Base-by-base conservation (phyloP, 2,329 filamentous ascomycete genomes). In the Epichloe coenophiala region DNA sequence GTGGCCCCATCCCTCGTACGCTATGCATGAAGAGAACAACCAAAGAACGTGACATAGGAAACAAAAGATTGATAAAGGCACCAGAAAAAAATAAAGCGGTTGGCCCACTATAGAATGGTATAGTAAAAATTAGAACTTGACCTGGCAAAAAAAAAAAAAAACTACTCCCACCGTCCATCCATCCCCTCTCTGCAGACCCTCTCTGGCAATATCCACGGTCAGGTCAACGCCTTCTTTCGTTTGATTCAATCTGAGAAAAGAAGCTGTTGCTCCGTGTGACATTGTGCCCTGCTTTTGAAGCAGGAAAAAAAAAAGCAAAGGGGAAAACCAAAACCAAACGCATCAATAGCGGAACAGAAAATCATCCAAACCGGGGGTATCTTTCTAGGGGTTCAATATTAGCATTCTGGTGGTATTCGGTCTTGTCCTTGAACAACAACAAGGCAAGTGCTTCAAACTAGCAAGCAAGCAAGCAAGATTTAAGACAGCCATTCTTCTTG, bases 351-450 rank as follows among this genome's bases (percentile, higher is more conserved):
- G 17, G 39, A 43, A 31, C 11, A 43, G 31, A 31, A 44, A 38
- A 54, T 48, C 42, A 62, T 64, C 59, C 60, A 68, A 63, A 58
- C 38, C 36, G 21, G 58, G 66, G 66, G 66, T 68, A 68, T 68
- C 66, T 67, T 66, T 68, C 63, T 67, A 65, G 61, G 57, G 47
- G 38, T 49, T 45, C 40, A 49, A 42, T 48, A 47, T 60, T 65
- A 55, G 61, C 64, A 65, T 56, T 64, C 58, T 65, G 60, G 54
- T 53, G 48, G 48, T 48, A 49, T 44, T 42, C 23, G 15, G 11
- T 36, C 39, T 23, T 19, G 17, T 37, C 17, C 33, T 43, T 35
- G 31, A 8, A 31, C 21, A 39, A 50, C 21, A 31, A 13, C 36
- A 37, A 48, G 33, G 19, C 33, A 42, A 42, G 41, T 45, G 45